Percentiles rank a stretch among this genome's conserved stretches.
phyloP scores from a whole-genome alignment of 441 rosid species.

The Heliophila coronopifolia region DNA sequence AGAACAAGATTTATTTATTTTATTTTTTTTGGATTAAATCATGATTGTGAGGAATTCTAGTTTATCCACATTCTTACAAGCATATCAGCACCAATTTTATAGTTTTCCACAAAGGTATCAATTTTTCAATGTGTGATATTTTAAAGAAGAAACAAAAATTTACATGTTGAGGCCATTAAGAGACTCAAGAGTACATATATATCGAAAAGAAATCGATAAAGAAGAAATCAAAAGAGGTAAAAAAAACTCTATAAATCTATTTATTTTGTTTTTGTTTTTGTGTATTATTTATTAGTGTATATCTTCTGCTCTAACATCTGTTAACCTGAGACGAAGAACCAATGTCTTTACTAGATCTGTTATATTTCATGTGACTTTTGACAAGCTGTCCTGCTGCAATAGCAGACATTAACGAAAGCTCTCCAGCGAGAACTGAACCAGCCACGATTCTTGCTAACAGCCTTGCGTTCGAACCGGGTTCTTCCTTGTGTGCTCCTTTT shows the following conservation, averaged over 20 bases:
- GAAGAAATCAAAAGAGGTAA: conserved; percentile 12
- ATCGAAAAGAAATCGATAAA: background rate
- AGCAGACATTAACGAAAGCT: conserved; percentile 56
- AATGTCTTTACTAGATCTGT: conserved; percentile 41
- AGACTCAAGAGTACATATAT: background rate
- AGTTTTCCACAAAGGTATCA: too few relatives aligned
- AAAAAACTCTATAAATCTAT: background rate
- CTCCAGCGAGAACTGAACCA: conserved; percentile 53
- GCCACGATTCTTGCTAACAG: conserved; percentile 43
- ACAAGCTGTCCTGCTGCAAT: conserved; percentile 55
- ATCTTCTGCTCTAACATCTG: conserved; percentile 11
- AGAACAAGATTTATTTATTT: too few relatives aligned
- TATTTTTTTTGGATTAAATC: too few relatives aligned
- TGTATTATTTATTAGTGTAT: conserved; percentile 6
- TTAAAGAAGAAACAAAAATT: too few relatives aligned
- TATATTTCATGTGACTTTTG: conserved; percentile 53
- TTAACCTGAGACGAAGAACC: conserved; percentile 21
- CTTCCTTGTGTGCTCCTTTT: conserved; percentile 39
- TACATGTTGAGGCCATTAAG: conserved; percentile 1
- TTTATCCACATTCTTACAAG: too few relatives aligned
- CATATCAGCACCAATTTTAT: too few relatives aligned
- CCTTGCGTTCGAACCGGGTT: conserved; percentile 43
- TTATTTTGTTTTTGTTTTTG: background rate
- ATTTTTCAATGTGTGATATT: too few relatives aligned
- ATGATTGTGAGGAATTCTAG: too few relatives aligned